Conservation (phyloP, 108 stramenopile genomes). For the Epithemia pelagica region DNA sequence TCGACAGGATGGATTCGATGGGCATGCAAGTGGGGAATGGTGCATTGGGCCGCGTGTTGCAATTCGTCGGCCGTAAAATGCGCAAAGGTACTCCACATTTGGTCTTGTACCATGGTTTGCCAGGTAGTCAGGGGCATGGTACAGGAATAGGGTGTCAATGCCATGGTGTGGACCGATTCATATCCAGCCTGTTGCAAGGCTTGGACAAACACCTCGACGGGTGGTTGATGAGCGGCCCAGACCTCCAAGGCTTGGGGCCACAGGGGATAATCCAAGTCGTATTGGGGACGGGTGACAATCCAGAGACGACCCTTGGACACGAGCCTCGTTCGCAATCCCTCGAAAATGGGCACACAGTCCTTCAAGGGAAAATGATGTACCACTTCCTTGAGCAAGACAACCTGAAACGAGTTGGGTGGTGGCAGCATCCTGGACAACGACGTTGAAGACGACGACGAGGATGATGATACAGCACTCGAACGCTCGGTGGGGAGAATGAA, state of each 20-base stretch:
- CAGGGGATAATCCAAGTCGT: slow-evolving; percentile 65
- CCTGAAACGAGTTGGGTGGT: slow-evolving; percentile 22
- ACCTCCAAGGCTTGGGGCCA: slow-evolving; percentile 48
- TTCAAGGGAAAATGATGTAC: slow-evolving; percentile 35
- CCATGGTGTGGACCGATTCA: slow-evolving; percentile 11
- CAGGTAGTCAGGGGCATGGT: slow-evolving; percentile 32
- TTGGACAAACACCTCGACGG: slow-evolving; percentile 16
- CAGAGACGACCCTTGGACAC: slow-evolving; percentile 24
- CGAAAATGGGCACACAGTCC: slow-evolving; percentile 41
- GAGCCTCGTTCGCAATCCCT: slow-evolving; percentile 28
- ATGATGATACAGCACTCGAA: too few species aligned
- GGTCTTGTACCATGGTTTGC: slow-evolving; percentile 40
- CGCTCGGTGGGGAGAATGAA: slow-evolving; percentile 14
- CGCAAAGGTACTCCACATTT: slow-evolving; percentile 72
- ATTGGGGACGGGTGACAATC: slow-evolving; percentile 54
- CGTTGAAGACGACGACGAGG: too few species aligned
- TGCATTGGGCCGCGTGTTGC: slow-evolving; percentile 30
- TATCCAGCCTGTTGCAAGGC: slow-evolving; percentile 52
- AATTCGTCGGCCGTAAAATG: slow-evolving; percentile 52
- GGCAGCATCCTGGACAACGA: too few species aligned
- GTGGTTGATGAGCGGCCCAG: slow-evolving; percentile 57
- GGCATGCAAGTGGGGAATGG: slow-evolving; percentile 12
- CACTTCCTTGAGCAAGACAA: slow-evolving; percentile 51
- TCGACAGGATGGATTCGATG: slow-evolving; percentile 31
- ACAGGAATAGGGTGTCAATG: slow-evolving; percentile 26